phyloP scores from a whole-genome alignment of 495 filamentous ascomycete species.

The Hypoxylon lienhwacheense region DNA sequence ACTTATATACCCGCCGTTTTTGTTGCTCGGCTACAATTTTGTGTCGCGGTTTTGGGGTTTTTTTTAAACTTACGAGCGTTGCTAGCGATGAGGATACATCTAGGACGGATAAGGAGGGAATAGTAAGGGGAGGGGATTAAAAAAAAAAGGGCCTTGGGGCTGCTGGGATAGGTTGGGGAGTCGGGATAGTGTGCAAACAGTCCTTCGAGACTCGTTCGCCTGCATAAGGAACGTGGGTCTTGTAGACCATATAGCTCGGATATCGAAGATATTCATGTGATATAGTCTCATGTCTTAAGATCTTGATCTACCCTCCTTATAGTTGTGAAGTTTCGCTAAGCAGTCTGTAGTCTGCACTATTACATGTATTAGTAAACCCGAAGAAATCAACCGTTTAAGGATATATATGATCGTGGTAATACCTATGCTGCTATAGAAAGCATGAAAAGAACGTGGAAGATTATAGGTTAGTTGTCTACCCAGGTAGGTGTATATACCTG shows the following conservation, averaged over 20 bases:
- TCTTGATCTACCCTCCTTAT: too few relatives aligned
- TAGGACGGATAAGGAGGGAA: constrained; percentile 10
- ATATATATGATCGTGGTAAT: too few relatives aligned
- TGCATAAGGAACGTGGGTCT: background rate
- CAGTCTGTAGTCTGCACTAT: too few relatives aligned
- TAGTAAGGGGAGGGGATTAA: constrained; percentile 3
- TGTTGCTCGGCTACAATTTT: constrained; percentile 24
- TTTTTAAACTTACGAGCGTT: constrained; percentile 21
- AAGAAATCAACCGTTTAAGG: too few relatives aligned
- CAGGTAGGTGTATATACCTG: too few relatives aligned
- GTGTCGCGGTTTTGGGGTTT: constrained; percentile 10
- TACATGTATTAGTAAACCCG: too few relatives aligned
- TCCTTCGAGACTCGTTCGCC: constrained; percentile 7
- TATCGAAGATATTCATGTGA: background rate
- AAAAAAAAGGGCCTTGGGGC: constrained; percentile 7
- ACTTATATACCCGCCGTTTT: constrained; percentile 29
- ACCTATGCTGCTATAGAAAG: too few relatives aligned
- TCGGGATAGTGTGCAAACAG: constrained; percentile 17
- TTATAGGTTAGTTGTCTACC: too few relatives aligned
- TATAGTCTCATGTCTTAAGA: too few relatives aligned
- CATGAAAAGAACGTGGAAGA: too few relatives aligned
- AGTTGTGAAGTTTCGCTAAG: too few relatives aligned
- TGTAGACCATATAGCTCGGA: constrained; percentile 11
- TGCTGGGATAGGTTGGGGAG: constrained; percentile 1
- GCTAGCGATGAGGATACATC: constrained; percentile 19